A percentile compares a stretch with the other conserved stretches of the same genome.
phyloP scores from a whole-genome alignment of 2,329 filamentous ascomycete species.

The Ascosphaera apis region DNA sequence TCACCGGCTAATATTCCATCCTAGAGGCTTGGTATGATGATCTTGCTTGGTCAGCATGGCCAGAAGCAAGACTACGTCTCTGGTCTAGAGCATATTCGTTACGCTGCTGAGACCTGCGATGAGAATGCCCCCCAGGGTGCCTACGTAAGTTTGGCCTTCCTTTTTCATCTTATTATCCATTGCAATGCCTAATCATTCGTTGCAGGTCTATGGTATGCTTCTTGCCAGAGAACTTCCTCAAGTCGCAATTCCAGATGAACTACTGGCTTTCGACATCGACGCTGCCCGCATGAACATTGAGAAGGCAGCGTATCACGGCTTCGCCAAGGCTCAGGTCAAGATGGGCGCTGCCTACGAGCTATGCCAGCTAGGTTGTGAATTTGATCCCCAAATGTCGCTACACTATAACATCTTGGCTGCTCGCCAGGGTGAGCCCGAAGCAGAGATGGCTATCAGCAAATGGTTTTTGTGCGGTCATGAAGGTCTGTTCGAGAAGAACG shows the following conservation, averaged over 20 bases:
- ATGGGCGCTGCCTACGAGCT: slow-evolving; percentile 94
- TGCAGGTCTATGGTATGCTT: slow-evolving; percentile 68
- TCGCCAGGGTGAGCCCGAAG: slow-evolving; percentile 77
- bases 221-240: slow-evolving; percentile 79
- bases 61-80: slow-evolving; percentile 57
- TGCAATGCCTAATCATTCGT: slow-evolving; percentile 1
- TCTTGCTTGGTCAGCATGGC: slow-evolving; percentile 76
- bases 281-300: slow-evolving; percentile 73
- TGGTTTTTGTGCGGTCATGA: slow-evolving; percentile 97
- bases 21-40: slow-evolving; percentile 91
- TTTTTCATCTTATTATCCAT: slow-evolving; percentile 1
- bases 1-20: slow-evolving; percentile 9
- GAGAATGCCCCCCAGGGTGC: slow-evolving; percentile 94
- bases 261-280: slow-evolving; percentile 47
- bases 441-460: slow-evolving; percentile 87
- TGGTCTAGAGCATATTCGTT: slow-evolving; percentile 62
- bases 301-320: slow-evolving; percentile 86
- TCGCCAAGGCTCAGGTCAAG: slow-evolving; percentile 88
- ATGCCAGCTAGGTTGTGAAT: slow-evolving; percentile 80
- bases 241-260: slow-evolving; percentile 51
- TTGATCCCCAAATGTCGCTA: slow-evolving; percentile 73
- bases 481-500: slow-evolving; percentile 80
- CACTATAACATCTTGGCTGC: slow-evolving; percentile 92
- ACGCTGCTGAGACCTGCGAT: slow-evolving; percentile 67
- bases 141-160: slow-evolving; percentile 29